Conservation (phyloP, 164 flowering plant species). For the Stephania yunnanensis region DNA sequence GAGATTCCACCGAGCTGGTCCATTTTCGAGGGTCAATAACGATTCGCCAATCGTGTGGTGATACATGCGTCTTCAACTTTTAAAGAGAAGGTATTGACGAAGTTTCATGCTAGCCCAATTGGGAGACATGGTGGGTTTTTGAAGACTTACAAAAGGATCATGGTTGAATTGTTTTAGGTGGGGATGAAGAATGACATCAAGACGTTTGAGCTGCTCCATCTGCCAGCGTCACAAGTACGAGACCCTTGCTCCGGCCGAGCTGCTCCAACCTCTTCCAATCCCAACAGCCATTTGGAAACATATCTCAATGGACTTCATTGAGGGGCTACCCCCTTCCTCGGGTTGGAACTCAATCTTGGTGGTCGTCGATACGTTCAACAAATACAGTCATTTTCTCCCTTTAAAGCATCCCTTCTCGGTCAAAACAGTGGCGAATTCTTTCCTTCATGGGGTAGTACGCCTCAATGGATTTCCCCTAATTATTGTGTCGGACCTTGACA, state of each 20-base stretch:
- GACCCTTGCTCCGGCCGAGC: too few species aligned
- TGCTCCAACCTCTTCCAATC: background rate
- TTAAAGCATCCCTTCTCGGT: background rate
- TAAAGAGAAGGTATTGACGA: background rate
- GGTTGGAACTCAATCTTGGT: background rate
- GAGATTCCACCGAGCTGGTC: too few species aligned
- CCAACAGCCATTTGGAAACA: background rate
- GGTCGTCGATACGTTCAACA: background rate
- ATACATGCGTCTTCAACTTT: background rate
- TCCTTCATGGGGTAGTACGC: background rate
- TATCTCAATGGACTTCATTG: constrained; percentile 8
- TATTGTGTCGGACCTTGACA: background rate
- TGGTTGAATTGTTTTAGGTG: background rate
- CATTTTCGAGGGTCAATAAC: too few species aligned
- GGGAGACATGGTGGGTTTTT: background rate
- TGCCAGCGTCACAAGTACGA: too few species aligned
- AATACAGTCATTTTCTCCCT: background rate
- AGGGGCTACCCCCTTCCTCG: background rate
- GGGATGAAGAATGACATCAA: background rate
- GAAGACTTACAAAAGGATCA: background rate
- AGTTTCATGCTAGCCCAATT: background rate
- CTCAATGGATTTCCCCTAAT: background rate
- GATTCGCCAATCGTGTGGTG: background rate
- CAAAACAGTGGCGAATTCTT: background rate
- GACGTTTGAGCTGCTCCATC: background rate